Percentiles rank a stretch among this genome's conserved stretches.
These are phyloP conservation scores for Solanum tarapatanum DNA, from an alignment of 257 asterid species.

Conservation along the genomic window DNA sequence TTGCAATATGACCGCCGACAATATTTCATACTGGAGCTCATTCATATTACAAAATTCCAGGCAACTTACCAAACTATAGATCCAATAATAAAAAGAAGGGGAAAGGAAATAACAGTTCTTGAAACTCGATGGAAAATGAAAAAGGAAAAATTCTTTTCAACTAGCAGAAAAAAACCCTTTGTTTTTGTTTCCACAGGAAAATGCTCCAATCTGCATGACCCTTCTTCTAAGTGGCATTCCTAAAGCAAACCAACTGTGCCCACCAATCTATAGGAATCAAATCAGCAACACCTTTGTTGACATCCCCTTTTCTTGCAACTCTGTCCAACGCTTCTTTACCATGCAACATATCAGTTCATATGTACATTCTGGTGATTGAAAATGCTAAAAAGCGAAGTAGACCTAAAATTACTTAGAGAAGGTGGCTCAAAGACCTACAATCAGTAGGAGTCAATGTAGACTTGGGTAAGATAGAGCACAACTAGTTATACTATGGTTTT, in stretches of 20 bases:
- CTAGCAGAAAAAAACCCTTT: neutral
- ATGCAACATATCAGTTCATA: neutral
- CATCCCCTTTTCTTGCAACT: neutral
- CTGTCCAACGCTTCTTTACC: neutral
- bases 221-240: neutral
- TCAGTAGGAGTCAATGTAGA: neutral
- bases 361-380: neutral
- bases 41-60: neutral
- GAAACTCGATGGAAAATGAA: neutral
- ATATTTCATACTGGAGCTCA: neutral
- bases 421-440: neutral
- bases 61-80: neutral
- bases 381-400: neutral
- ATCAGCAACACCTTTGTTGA: neutral
- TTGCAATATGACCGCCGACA: neutral
- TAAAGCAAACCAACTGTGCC: neutral
- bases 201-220: neutral
- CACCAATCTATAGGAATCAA: neutral
- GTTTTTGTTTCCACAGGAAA: neutral
- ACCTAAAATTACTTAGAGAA: neutral
- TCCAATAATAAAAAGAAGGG: neutral
- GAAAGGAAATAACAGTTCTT: neutral
- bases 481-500: neutral
- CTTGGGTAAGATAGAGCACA: neutral
- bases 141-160: neutral